Conservation (phyloP, 2,329 filamentous ascomycete species). For the Colletotrichum sojae region DNA sequence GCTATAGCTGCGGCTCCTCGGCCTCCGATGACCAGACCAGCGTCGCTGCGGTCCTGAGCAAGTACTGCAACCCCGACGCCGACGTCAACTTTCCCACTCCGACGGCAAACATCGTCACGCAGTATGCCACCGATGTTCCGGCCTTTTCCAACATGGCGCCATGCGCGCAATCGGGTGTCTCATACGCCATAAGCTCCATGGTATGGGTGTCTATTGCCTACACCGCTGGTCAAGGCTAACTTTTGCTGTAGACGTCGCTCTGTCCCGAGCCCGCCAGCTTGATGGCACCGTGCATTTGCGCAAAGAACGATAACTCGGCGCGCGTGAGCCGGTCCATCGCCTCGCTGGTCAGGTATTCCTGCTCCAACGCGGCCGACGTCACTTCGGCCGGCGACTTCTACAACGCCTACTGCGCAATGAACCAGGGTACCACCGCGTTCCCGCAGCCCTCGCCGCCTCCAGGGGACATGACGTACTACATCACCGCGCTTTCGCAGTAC, state of each 20-base stretch:
- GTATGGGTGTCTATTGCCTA: no score
- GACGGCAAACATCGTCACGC: slow-evolving; percentile 55
- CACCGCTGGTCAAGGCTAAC: neutral
- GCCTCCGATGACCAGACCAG: slow-evolving; percentile 65
- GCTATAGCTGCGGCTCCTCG: slow-evolving; percentile 59
- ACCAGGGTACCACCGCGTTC: slow-evolving; percentile 64
- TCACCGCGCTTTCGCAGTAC: slow-evolving; percentile 65
- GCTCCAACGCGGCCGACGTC: slow-evolving; percentile 62
- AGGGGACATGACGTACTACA: slow-evolving; percentile 69
- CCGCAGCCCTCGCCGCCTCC: slow-evolving; percentile 61
- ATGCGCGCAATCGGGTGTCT: slow-evolving; percentile 58
- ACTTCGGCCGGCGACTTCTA: slow-evolving; percentile 66
- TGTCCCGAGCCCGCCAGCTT: slow-evolving; percentile 58
- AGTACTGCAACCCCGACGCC: slow-evolving; percentile 63
- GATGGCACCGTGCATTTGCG: slow-evolving; percentile 67
- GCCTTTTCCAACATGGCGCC: slow-evolving; percentile 58
- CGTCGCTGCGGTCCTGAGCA: slow-evolving; percentile 58
- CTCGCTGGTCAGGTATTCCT: slow-evolving; percentile 58
- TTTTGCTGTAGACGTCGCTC: slow-evolving; percentile 24
- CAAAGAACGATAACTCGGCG: slow-evolving; percentile 63
- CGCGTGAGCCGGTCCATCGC: slow-evolving; percentile 59
- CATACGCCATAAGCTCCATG: slow-evolving; percentile 56
- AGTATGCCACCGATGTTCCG: slow-evolving; percentile 66
- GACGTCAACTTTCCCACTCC: slow-evolving; percentile 59
- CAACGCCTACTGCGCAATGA: slow-evolving; percentile 66